These are phyloP conservation scores for Pestalotiopsis sp. DNA, from an alignment of 2,329 filamentous ascomycete genomes.

Conservation along the genomic window DNA sequence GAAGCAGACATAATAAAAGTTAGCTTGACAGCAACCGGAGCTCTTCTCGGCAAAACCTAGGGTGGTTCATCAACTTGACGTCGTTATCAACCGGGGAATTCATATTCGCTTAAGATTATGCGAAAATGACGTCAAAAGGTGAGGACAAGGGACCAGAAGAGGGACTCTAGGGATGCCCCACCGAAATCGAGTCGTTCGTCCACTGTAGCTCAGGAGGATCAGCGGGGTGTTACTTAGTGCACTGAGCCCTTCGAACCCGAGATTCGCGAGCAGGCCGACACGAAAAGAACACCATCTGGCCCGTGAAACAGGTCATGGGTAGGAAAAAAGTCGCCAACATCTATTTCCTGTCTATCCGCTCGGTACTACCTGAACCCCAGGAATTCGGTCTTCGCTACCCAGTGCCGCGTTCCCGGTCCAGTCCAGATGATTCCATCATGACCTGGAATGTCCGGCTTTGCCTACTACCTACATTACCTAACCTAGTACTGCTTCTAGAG, in stretches of 20 bases:
- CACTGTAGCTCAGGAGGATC: neutral
- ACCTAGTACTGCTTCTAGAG: neutral
- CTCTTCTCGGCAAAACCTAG: neutral
- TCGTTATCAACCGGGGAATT: neutral
- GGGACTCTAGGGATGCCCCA: neutral
- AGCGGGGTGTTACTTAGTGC: neutral
- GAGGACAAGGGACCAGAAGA: neutral
- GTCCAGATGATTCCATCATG: neutral
- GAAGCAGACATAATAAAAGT: neutral
- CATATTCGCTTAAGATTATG: neutral
- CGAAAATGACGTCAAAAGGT: neutral
- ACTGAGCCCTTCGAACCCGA: neutral
- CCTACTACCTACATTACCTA: too few relatives aligned
- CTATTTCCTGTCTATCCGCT: neutral
- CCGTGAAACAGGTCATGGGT: neutral
- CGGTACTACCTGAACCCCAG: too few relatives aligned
- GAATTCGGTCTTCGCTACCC: neutral
- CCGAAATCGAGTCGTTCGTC: neutral
- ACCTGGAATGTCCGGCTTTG: neutral
- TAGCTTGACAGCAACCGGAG: neutral
- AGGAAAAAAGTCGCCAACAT: neutral
- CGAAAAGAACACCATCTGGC: neutral
- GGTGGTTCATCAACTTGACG: neutral
- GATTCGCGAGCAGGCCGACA: neutral
- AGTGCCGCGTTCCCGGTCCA: neutral